Percentiles rank a stretch among this genome's conserved stretches.
Conservation (phyloP, 352 stramenopile genomes). For the Phytophthora quininea region DNA sequence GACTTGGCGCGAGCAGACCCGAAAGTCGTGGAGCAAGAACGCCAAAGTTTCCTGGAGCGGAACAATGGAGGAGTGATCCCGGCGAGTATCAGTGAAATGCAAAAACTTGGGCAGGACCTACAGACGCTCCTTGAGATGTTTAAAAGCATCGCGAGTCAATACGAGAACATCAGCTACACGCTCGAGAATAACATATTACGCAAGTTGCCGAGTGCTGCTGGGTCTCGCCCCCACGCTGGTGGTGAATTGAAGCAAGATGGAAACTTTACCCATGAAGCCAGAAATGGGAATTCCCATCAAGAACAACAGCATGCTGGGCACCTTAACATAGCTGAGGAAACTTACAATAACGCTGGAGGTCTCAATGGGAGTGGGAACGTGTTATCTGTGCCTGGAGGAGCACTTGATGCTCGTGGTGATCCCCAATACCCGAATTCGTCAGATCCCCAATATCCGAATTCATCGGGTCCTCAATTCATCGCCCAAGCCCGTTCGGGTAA, state of each 20-base stretch:
- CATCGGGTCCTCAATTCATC: not conserved
- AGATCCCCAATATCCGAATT: not conserved
- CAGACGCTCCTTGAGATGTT: conserved; percentile 68
- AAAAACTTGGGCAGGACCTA: conserved; percentile 67
- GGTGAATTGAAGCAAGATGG: not conserved
- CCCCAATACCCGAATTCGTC: not conserved
- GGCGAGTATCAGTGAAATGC: conserved; percentile 25
- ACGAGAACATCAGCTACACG: conserved; percentile 49
- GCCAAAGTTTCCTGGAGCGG: conserved; percentile 54
- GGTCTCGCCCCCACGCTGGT: not conserved
- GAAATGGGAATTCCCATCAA: not conserved
- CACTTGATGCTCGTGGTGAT: not conserved
- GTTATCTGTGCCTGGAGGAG: not conserved
- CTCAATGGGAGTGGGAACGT: not conserved
- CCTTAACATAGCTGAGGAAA: not conserved
- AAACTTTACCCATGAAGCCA: not conserved
- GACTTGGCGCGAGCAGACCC: conserved; percentile 68
- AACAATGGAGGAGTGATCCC: conserved; percentile 26
- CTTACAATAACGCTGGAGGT: not conserved
- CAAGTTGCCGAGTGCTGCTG: conserved; percentile 10
- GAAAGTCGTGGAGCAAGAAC: conserved; percentile 54
- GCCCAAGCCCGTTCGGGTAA: not conserved
- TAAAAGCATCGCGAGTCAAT: conserved; percentile 60
- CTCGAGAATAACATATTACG: conserved; percentile 45
- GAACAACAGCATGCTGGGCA: not conserved